Evolutionary conservation across 1,284 basidiomycete species (phyloP).

Genomic region (Tylopilus orsonianus): DNA sequence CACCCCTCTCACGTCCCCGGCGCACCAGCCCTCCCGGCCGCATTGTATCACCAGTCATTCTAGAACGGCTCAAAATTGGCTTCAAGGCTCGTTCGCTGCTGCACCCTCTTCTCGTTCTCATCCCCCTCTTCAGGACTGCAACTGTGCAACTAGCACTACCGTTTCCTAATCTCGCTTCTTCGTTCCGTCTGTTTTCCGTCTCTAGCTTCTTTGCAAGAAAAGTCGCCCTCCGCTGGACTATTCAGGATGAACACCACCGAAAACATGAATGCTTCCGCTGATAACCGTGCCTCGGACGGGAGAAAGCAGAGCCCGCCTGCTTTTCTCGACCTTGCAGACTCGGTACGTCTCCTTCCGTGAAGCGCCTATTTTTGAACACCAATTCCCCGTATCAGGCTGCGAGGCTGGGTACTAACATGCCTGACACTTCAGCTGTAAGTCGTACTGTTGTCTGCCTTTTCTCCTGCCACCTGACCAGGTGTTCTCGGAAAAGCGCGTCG

Average conservation of each 20-base stretch:
- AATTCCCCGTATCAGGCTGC: conserved; percentile 53
- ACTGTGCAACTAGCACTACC: conserved; percentile 68
- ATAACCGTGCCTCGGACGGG: conserved; percentile 67
- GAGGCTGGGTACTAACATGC: conserved; percentile 79
- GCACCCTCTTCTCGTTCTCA: conserved; percentile 9
- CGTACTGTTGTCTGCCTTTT: background rate
- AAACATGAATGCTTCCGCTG: conserved; percentile 68
- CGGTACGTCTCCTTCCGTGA: conserved; percentile 51
- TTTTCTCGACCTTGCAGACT: conserved; percentile 87
- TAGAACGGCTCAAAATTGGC: conserved; percentile 76
- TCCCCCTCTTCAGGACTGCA: conserved; percentile 45
- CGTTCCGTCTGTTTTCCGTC: conserved; percentile 56
- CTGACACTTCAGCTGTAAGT: conserved; percentile 77
- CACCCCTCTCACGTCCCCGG: conserved; percentile 16
- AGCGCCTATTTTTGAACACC: conserved; percentile 24
- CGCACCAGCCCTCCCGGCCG: conserved; percentile 42
- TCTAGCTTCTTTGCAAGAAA: conserved; percentile 49
- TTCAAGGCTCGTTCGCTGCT: conserved; percentile 53
- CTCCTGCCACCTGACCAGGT: conserved; percentile 7
- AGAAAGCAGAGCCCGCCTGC: conserved; percentile 83
- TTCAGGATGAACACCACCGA: conserved; percentile 66
- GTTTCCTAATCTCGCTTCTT: conserved; percentile 55
- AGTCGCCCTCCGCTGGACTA: conserved; percentile 43
- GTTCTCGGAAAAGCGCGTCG: conserved; percentile 63
- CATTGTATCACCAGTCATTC: conserved; percentile 75